Conservation (phyloP, 108 stramenopile genomes). For the Conticribra weissflogii region DNA sequence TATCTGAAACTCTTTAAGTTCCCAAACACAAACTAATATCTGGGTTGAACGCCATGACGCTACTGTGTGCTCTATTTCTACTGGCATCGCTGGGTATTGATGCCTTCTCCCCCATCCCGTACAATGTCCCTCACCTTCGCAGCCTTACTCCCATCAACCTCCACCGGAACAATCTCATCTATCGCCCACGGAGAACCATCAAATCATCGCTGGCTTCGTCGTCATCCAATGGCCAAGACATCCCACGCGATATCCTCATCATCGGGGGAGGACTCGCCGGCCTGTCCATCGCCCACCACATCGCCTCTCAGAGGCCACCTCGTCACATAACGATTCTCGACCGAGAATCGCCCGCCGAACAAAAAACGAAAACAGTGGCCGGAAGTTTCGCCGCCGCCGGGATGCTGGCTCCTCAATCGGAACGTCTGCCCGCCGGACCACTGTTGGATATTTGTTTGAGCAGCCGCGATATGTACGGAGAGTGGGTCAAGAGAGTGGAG, state of each 20-base stretch:
- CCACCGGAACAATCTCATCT: too few species aligned
- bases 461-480: constrained; percentile 70
- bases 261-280: constrained; percentile 83
- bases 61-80: too few species aligned
- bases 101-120: too few species aligned
- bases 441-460: constrained; percentile 84
- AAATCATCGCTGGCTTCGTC: background rate
- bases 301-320: constrained; percentile 62
- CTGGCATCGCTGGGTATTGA: too few species aligned
- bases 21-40: too few species aligned
- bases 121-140: too few species aligned
- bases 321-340: constrained; percentile 80
- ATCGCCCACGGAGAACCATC: too few species aligned
- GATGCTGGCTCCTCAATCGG: constrained; percentile 88
- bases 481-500: constrained; percentile 74
- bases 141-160: too few species aligned
- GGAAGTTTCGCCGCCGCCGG: constrained; percentile 83
- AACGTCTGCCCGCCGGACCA: constrained; percentile 84
- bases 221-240: background rate
- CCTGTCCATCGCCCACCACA: constrained; percentile 69
- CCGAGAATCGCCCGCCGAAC: constrained; percentile 37
- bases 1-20: too few species aligned
- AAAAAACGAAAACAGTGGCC: constrained; percentile 29
- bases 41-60: too few species aligned
- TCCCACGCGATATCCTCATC: constrained; percentile 68